Evolutionary conservation across 2,329 filamentous ascomycete genomes (phyloP), one percentile per base, ranked within the genome.

Genomic region (Nemania abortiva): DNA sequence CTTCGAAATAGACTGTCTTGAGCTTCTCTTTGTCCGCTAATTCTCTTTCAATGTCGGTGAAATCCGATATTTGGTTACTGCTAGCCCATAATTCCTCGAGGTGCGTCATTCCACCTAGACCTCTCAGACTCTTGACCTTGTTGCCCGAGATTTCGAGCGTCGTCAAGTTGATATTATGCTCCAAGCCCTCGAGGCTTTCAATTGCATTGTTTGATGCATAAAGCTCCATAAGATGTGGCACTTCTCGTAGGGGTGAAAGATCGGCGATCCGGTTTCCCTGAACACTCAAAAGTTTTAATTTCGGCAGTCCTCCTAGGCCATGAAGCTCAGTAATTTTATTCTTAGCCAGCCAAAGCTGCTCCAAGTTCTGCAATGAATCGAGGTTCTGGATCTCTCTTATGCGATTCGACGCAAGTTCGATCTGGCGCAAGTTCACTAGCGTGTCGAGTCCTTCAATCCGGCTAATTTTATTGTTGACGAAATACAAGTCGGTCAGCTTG

Each of bases 191-290:
- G 11, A 98, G 86, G 1, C 90, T 89, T 20, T 90, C 90, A 55
- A 99, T 86, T n/a, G 91, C 89, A 79, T 99, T 99, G 85, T 99
- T 94, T 5, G 94, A 97, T 73, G 98, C 91, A 82, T 99, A 98
- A 13, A 99, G 87, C 81, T 99, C 96, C 81, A 98, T 93, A 0
- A 99, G 90, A 58, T 89, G 88, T 4, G 89, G 86, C 1, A 95
- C 88, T 10, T 89, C 84, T n/a, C 88, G 87, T 20, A 99, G 88
- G 2, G 94, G 94, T 11, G 89, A 85, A 18, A 99, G 88, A 72
- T 90, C 88, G 66, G 89, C 91, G 74, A 99, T 92, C 59, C 96
- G 92, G 84, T 99, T 99, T 49, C 94, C 96, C 82, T 98, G 96
- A 75, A 99, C 94, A 76, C 93, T 97, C 61, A 99, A 89, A 59